Base-by-base conservation (phyloP, 2,329 filamentous ascomycete genomes). In the Balansia obtecta region DNA sequence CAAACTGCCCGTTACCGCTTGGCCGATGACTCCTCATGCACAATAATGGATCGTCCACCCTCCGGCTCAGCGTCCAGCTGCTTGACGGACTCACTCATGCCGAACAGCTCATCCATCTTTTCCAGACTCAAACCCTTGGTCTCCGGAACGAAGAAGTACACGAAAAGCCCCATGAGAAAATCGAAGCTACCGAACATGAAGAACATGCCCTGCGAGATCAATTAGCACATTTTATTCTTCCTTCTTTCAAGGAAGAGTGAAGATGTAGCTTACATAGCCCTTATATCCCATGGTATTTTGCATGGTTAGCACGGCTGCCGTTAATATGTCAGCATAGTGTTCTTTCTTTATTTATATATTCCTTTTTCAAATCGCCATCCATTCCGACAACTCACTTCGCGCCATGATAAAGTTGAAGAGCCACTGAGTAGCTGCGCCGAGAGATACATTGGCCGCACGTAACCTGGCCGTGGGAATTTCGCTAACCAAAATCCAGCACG, bases 351-450 rank as follows among this genome's bases (percentile, higher is more conserved):
- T 27, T 27, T 8, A 4, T 22, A 6, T 27, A 4, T 27, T 27
- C 8, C 27, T 27, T 27, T 27, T 27, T 27, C 8, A 2, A 22
- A 22, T 8, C 2, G 38, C 22, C 13, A 41, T 12, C 3, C 37
- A 6, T 22, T 16, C 27, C 22, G 20, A 27, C 11, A 27, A 58
- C 63, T 58, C 55, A 65, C 63, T 80, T 51, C 80, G 70, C 1
- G 83, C 83, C 51, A 87, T 80, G 10, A 86, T 76, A 53, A 87
- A 85, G 61, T 88, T 88, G 65, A 87, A 86, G 4, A 87, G 64
- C 83, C 83, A 86, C 59, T 87, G 82, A 0, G 80, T 85, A 1
- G 79, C 80, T 0, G 83, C 82, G 0, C 76, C 83, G 45, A 87
- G 71, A 1, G 82, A 76, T 7, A 87, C 83, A 58, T 86, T 86